Evolutionary conservation across 2,329 filamentous ascomycete species (phyloP).

Genomic region (Hyphodiscus sp.): DNA sequence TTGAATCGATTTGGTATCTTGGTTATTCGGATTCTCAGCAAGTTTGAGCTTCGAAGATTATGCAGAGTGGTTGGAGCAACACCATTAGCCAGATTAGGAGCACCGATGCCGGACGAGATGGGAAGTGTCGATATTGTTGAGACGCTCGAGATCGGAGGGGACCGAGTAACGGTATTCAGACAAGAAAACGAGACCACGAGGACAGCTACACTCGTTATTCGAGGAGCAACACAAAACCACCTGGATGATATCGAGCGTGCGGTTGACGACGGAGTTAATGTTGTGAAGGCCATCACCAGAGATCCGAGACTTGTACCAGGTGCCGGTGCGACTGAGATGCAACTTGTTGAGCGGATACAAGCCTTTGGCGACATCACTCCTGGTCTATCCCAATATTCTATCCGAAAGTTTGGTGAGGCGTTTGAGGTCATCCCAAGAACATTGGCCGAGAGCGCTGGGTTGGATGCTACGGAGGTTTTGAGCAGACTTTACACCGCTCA

Average conservation of each 20-base stretch:
- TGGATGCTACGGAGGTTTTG: conserved; percentile 95
- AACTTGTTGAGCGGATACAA: conserved; percentile 87
- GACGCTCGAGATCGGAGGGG: conserved; percentile 94
- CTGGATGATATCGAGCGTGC: conserved; percentile 95
- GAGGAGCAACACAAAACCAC: conserved; percentile 96
- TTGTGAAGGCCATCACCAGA: conserved; percentile 95
- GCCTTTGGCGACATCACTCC: conserved; percentile 87
- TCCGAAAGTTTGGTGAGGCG: conserved; percentile 94
- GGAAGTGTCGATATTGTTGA: conserved; percentile 90
- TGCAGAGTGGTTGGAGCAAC: conserved; percentile 96
- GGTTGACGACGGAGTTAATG: conserved; percentile 96
- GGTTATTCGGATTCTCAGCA: conserved; percentile 93
- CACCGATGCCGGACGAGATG: conserved; percentile 99
- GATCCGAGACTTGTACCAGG: conserved; percentile 88
- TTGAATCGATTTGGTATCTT: conserved; percentile 96
- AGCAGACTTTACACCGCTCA: conserved; percentile 91
- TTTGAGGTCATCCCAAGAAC: conserved; percentile 96
- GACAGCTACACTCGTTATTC: conserved; percentile 88
- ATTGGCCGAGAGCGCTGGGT: conserved; percentile 86
- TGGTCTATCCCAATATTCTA: conserved; percentile 89
- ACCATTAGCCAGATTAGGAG: conserved; percentile 88
- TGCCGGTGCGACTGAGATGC: conserved; percentile 89
- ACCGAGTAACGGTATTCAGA: conserved; percentile 96
- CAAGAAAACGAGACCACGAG: conserved; percentile 90
- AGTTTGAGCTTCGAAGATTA: conserved; percentile 91